These are phyloP conservation scores for Trichoderma endophyticum DNA, from an alignment of 2,329 filamentous ascomycete genomes.

Conservation along the genomic window DNA sequence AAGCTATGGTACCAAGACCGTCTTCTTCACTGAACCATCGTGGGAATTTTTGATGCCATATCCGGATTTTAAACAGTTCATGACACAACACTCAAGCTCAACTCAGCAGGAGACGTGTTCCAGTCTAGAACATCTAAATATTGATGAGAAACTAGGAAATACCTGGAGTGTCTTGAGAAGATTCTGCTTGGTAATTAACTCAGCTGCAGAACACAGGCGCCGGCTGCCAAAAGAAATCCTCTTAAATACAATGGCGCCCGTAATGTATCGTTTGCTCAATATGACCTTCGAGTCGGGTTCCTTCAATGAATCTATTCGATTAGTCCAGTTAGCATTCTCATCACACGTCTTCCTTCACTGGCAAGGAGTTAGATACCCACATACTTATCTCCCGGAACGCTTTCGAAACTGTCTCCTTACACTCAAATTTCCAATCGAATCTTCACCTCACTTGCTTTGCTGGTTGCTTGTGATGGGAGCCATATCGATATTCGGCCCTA, in stretches of 20 bases:
- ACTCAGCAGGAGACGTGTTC: neutral
- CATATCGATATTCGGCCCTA: neutral
- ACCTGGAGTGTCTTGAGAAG: neutral
- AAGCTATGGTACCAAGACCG: neutral
- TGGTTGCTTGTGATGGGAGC: neutral
- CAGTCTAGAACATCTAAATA: neutral
- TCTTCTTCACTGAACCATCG: neutral
- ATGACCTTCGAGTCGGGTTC: neutral
- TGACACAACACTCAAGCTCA: neutral
- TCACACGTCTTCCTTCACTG: neutral
- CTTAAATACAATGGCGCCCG: neutral
- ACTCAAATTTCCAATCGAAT: neutral
- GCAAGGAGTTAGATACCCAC: neutral
- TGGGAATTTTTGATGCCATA: neutral
- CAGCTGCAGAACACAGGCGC: neutral
- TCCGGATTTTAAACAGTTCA: neutral
- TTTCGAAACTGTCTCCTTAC: neutral
- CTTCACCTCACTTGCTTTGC: neutral
- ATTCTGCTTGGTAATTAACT: neutral
- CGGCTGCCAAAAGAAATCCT: neutral
- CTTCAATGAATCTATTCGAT: neutral
- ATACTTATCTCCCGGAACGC: neutral
- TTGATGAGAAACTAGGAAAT: neutral
- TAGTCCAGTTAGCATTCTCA: neutral
- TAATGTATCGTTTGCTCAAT: neutral